Percentiles rank a stretch among this genome's conserved stretches.
phyloP scores from a whole-genome alignment of 306 rosid genomes.

The Dicorynia guianensis region DNA sequence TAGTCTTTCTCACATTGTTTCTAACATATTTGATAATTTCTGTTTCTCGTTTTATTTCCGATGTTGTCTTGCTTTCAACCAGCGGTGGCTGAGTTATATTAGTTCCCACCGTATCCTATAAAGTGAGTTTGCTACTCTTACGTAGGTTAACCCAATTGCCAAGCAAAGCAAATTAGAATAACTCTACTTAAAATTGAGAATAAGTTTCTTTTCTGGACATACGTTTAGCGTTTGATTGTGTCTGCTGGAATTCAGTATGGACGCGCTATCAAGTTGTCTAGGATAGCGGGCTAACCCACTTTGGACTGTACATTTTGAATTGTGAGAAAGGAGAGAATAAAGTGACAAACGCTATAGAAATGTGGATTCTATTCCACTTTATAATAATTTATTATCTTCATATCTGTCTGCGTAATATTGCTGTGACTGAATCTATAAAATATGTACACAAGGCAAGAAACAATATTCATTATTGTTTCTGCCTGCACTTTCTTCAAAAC shows the following conservation, averaged over 20 bases:
- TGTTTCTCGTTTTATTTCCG: constrained; percentile 12
- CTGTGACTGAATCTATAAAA: neutral
- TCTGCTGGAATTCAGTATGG: neutral
- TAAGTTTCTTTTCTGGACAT: constrained; percentile 2
- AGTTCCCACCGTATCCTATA: neutral
- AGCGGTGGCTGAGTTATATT: neutral
- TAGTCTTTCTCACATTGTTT: constrained; percentile 28
- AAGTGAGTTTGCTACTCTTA: neutral
- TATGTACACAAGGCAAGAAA: neutral
- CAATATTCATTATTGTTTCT: neutral
- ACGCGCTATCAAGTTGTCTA: neutral
- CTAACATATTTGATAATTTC: neutral
- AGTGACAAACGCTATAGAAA: neutral
- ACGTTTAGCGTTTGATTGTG: neutral
- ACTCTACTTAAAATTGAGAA: neutral
- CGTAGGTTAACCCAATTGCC: neutral
- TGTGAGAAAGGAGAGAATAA: neutral
- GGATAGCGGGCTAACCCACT: neutral
- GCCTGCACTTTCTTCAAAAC: neutral
- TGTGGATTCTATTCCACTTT: neutral
- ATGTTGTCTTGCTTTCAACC: neutral
- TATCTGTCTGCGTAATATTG: neutral
- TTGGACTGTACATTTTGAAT: too few relatives aligned
- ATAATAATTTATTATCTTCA: neutral
- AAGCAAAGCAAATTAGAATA: neutral